A percentile compares a stretch with the other conserved stretches of the same genome.
These are phyloP conservation scores for Eucommia ulmoides DNA, from an alignment of 257 asterid genomes.

Conservation along the genomic window DNA sequence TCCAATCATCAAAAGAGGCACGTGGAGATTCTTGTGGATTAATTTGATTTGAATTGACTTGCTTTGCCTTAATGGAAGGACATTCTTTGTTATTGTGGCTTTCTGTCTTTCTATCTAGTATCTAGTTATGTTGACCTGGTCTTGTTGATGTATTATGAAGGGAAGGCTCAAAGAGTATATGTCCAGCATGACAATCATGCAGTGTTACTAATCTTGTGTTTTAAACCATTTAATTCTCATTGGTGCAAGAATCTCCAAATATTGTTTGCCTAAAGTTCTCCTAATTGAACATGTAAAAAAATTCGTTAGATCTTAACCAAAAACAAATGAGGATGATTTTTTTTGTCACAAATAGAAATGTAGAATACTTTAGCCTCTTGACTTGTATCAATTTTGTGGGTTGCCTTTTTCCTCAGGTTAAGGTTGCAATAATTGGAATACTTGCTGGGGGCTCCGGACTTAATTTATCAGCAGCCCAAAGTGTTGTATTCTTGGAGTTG, in stretches of 20 bases:
- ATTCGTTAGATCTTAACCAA: not conserved
- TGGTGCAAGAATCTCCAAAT: not conserved
- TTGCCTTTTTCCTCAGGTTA: slow-evolving; percentile 41
- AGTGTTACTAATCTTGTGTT: not conserved
- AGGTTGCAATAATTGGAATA: slow-evolving; percentile 84
- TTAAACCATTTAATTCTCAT: not conserved
- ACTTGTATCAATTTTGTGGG: not conserved
- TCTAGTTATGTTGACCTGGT: too few relatives aligned
- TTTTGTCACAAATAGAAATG: too few relatives aligned
- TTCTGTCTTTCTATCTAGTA: too few relatives aligned
- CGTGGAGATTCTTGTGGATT: slow-evolving; percentile 8
- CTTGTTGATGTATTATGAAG: too few relatives aligned
- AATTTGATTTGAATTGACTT: not conserved
- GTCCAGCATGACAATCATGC: not conserved
- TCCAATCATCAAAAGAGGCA: slow-evolving; percentile 76
- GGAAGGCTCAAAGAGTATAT: not conserved
- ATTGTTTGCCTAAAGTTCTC: not conserved
- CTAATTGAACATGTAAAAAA: not conserved
- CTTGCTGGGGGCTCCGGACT: slow-evolving; percentile 96
- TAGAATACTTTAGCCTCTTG: too few relatives aligned
- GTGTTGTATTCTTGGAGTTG: slow-evolving; percentile 86
- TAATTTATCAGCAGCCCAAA: slow-evolving; percentile 77
- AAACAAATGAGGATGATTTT: not conserved
- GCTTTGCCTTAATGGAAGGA: too few relatives aligned
- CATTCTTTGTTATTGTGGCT: too few relatives aligned